Conservation (phyloP, 139 green algal genomes). For the Klebsormidium nitens region DNA sequence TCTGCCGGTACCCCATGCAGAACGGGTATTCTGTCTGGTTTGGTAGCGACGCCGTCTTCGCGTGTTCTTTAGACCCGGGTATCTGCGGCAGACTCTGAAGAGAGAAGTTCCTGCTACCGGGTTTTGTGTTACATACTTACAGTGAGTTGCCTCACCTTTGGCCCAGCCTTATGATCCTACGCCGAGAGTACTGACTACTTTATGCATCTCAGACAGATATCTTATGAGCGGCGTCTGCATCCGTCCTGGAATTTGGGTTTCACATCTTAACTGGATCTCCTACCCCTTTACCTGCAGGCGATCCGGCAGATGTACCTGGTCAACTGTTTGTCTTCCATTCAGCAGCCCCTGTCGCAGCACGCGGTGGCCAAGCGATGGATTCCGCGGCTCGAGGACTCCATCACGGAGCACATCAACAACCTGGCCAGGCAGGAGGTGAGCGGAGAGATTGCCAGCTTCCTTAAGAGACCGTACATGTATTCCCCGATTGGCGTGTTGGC, state of each 20-base stretch:
- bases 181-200: not conserved
- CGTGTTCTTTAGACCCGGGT: no score
- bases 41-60: no score
- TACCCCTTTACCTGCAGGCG: conserved; percentile 3
- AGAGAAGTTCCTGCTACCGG: no score
- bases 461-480: not conserved
- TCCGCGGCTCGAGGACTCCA: not conserved
- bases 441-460: not conserved
- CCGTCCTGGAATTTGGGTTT: not conserved
- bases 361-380: not conserved
- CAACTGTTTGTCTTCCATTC: conserved; percentile 32
- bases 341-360: conserved; percentile 8
- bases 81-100: no score
- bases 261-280: not conserved
- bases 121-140: no score
- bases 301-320: conserved; percentile 30
- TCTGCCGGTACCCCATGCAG: no score
- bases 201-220: not conserved
- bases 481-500: not conserved
- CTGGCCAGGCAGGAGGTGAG: conserved; percentile 12
- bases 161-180: not conserved
- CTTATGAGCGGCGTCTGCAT: not conserved
- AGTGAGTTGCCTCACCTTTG: not conserved
- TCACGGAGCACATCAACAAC: conserved; percentile 13
- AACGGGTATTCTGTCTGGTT: no score